Evolutionary conservation across 768 basidiomycete genomes (phyloP), one percentile per base, ranked within the genome.

Genomic region (Epithele typhae): DNA sequence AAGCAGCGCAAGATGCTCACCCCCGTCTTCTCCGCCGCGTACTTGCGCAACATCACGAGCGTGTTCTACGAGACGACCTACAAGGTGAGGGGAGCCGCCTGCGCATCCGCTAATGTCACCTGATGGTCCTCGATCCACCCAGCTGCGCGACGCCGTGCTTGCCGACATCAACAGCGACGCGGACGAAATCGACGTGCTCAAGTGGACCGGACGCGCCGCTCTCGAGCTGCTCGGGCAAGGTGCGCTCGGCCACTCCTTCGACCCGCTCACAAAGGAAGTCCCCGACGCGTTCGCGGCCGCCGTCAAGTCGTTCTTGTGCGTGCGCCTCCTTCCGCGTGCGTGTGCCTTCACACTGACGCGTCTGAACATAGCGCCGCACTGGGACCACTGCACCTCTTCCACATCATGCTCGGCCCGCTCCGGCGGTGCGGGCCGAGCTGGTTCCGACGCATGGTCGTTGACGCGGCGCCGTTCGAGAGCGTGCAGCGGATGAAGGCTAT

Each of bases 401-500:
- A 15, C 3, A 17, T 39, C 22, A 4, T 48, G 18, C 17, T 48
- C 34, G 14, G 27, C 4, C 76, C 76, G 1, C 69, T 70, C 48
- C 49, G 76, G 1, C 56, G 62, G 11, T 64, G 64, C 25, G 52
- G 76, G 0, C 53, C 72, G 3, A 56, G 74, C 3, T 59, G 58
- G 27, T 65, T 77, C 46, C 62, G 75, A 12, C 62, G 75, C 47
- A 65, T 60, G 44, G 30, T 77, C 24, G 69, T 75, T 6, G 70
- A 74, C 35, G 61, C 60, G 56, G 63, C 60, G 0, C 76, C 74
- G 0, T 55, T 64, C 48, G 45, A 55, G 36, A 62, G 63, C 1
- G 57, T 78, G 14, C 72, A 71, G 40, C 69, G 65, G 36, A 61
- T 76, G 12, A 69, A 70, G 49, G 51, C 60, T 7, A 73, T 76